phyloP scores from a whole-genome alignment of 2,329 filamentous ascomycete species.

The Ceratocystiopsis minuta region DNA sequence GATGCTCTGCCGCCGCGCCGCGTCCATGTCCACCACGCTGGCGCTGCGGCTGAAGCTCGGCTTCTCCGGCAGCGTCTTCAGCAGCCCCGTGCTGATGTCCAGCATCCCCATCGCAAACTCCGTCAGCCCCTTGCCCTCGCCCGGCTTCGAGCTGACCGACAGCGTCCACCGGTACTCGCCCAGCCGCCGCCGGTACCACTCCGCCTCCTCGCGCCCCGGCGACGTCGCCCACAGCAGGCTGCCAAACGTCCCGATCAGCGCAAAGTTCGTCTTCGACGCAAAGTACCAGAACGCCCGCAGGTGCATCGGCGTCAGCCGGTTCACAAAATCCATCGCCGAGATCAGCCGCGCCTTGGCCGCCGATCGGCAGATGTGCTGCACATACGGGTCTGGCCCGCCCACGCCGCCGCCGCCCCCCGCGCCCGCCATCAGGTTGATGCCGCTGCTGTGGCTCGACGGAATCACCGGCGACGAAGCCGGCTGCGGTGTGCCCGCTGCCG shows the following conservation, averaged over 20 bases:
- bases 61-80: slow-evolving; percentile 55
- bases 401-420: slow-evolving; percentile 5
- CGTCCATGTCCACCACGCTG: slow-evolving; percentile 30
- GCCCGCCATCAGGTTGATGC: slow-evolving; percentile 2
- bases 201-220: slow-evolving; percentile 71
- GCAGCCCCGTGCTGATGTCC: slow-evolving; percentile 50
- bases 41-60: slow-evolving; percentile 41
- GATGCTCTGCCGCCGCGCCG: slow-evolving; percentile 9
- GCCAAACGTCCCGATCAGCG: slow-evolving; percentile 85
- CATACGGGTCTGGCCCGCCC: slow-evolving; percentile 49
- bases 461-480: slow-evolving; percentile 5
- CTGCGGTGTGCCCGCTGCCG: slow-evolving; percentile 16
- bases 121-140: slow-evolving; percentile 37
- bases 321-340: slow-evolving; percentile 94
- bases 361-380: slow-evolving; percentile 80
- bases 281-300: slow-evolving; percentile 89
- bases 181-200: slow-evolving; percentile 74
- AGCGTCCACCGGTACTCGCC: slow-evolving; percentile 91
- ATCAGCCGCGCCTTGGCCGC: slow-evolving; percentile 89
- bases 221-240: slow-evolving; percentile 79
- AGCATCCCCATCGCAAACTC: slow-evolving; percentile 64
- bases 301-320: slow-evolving; percentile 71
- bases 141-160: slow-evolving; percentile 61
- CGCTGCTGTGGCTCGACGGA: slow-evolving; percentile 10
- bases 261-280: slow-evolving; percentile 77